Evolutionary conservation across 106 monocot species (phyloP), one percentile per base, ranked within the genome.

Genomic region (Dendrobium nobile): DNA sequence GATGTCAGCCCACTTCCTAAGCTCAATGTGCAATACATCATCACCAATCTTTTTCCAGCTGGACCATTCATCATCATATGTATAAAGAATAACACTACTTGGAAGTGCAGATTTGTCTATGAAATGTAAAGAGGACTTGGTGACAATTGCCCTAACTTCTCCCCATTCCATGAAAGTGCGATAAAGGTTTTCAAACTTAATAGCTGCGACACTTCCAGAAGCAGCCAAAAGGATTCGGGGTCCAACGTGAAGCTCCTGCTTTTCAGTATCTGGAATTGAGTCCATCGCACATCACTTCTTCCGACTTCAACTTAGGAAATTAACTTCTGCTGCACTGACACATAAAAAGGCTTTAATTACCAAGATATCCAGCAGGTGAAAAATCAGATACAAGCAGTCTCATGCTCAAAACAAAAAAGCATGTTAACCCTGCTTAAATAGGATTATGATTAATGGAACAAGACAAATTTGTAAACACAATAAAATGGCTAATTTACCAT

Each of bases 41-140:
- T 97, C 96, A 18, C 96, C 96, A 55, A 97, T 89, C 78, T 88
- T 94, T 74, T 89, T 92, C 94, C 96, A 94, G 73, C 79, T 88
- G 43, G 88, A 90, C 96, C 96, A 94, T 80, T 97, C 96, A n/a
- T 97, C 90, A 37, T 94, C 90, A 73, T 97, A 92, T 24, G 92
- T 97, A 82, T 92, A 94, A n/a, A 97, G 73, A 79, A 84, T 59
- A 19, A 90, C 84, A 77, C 89, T 86, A n/a, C 79, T 87, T 9
- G 93, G 92, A 45, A 97, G 84, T 43, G 90, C 80, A 43, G 75
- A 77, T 80, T 45, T 83, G 75, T 97, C 89, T 9, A 94, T 45
- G 74, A 97, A 97, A 82, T 94, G 92, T 24, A 94, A 82, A 9
- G 96, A 87, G 27, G 92, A 80, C 67, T 94, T 92, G 33, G 96